phyloP scores from a whole-genome alignment of 768 basidiomycete species.

The Lanmaoa rubissima region DNA sequence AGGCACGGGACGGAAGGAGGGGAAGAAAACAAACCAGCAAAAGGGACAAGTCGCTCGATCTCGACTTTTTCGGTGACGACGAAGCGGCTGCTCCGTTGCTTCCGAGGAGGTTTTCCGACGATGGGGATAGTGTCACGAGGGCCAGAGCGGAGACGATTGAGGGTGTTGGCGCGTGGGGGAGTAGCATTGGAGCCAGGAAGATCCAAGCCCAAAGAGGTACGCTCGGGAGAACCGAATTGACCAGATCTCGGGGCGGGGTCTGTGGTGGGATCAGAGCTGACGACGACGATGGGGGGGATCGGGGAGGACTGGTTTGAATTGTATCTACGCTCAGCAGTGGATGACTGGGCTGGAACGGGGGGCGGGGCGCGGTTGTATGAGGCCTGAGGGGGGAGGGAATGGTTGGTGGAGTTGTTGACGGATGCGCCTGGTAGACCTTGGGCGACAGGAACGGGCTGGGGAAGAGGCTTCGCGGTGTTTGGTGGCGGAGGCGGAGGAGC shows the following conservation, averaged over 20 bases:
- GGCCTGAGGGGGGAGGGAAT: conserved; percentile 41
- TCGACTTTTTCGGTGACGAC: conserved; percentile 96
- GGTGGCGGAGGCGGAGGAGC: conserved; percentile 60
- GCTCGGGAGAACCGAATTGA: conserved; percentile 46
- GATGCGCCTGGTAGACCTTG: conserved; percentile 36
- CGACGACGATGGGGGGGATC: conserved; percentile 83
- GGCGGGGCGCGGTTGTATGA: conserved; percentile 45
- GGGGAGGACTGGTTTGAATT: conserved; percentile 40
- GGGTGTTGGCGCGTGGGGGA: conserved; percentile 64
- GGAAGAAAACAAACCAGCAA: conserved; percentile 55
- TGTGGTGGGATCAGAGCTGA: conserved; percentile 64
- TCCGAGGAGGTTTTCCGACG: conserved; percentile 93
- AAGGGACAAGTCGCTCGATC: conserved; percentile 89
- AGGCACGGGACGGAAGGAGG: conserved; percentile 8
- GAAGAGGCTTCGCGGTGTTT: conserved; percentile 64
- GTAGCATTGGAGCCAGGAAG: conserved; percentile 42
- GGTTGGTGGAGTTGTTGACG: conserved; percentile 37
- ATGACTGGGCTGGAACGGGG: conserved; percentile 37
- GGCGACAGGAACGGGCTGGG: conserved; percentile 45
- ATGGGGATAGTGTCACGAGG: conserved; percentile 98
- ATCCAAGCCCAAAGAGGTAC: conserved; percentile 48
- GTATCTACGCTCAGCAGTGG: conserved; percentile 61
- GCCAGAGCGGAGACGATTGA: conserved; percentile 73
- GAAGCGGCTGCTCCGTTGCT: conserved; percentile 96
- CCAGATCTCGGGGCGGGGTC: conserved; percentile 44